Evolutionary conservation across 768 basidiomycete genomes (phyloP).

Genomic region (Wakefieldia striispora): DNA sequence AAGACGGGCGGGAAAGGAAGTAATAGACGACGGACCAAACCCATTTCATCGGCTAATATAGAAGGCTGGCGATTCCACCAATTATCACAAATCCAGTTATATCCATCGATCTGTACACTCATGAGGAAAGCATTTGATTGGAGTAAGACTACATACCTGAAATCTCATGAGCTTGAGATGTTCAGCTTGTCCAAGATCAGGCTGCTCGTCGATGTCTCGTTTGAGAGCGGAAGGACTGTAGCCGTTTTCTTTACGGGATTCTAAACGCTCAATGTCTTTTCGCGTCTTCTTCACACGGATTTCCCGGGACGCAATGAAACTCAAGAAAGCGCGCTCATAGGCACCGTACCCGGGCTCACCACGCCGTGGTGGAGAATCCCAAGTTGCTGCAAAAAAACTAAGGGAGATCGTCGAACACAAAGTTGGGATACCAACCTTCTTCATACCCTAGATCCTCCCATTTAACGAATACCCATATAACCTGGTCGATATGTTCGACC

Average conservation of each 20-base stretch:
- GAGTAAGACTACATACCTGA: constrained; percentile 51
- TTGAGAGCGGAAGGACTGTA: constrained; percentile 48
- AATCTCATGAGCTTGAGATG: constrained; percentile 80
- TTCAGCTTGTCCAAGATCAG: constrained; percentile 64
- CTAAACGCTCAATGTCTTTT: constrained; percentile 42
- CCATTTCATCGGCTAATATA: constrained; percentile 98
- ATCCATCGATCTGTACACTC: constrained; percentile 60
- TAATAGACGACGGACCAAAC: constrained; percentile 52
- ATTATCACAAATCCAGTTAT: constrained; percentile 82
- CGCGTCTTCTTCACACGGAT: constrained; percentile 55
- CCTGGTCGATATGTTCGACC: constrained; percentile 51
- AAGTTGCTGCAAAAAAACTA: constrained; percentile 60
- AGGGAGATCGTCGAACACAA: not conserved
- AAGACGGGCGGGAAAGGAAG: not conserved
- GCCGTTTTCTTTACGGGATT: constrained; percentile 54
- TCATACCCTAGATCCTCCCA: constrained; percentile 95
- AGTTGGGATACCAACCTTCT: constrained; percentile 54
- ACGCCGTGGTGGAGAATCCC: constrained; percentile 81
- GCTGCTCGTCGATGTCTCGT: constrained; percentile 45
- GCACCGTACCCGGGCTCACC: constrained; percentile 57
- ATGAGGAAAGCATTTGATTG: constrained; percentile 3
- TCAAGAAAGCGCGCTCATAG: constrained; percentile 64
- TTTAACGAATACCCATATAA: constrained; percentile 86
- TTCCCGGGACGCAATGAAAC: constrained; percentile 59
- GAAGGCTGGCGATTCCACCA: constrained; percentile 86